Conservation (phyloP, 345 rosid genomes). For the Arabidopsis suecica region DNA sequence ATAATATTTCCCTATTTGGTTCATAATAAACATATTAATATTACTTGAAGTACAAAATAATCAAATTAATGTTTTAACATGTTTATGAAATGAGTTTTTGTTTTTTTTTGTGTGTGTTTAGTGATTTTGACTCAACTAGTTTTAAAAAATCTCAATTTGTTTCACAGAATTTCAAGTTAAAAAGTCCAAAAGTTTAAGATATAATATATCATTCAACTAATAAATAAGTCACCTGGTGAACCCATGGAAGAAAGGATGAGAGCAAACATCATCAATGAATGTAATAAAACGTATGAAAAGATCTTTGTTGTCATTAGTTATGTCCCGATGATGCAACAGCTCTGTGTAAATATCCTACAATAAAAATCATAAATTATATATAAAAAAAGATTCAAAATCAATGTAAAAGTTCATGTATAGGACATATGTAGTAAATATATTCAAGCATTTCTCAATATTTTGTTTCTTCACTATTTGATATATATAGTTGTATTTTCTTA, state of each 20-base stretch:
- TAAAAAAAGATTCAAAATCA: not conserved
- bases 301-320: slow-evolving; percentile 13
- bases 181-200: no score
- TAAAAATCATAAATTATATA: not conserved
- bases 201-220: not conserved
- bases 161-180: no score
- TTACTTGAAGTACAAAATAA: not conserved
- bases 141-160: not conserved
- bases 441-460: not conserved
- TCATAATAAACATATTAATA: slow-evolving; percentile 13
- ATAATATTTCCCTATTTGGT: slow-evolving; percentile 24
- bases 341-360: not conserved
- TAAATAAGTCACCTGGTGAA: slow-evolving; percentile 1
- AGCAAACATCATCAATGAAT: slow-evolving; percentile 19
- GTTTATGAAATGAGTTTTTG: no score
- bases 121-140: not conserved
- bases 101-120: not conserved
- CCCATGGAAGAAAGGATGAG: not conserved
- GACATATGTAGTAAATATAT: not conserved
- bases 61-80: no score
- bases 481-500: not conserved
- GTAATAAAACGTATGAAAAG: not conserved
- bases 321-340: not conserved
- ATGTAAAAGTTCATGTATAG: not conserved
- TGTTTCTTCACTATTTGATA: not conserved